Evolutionary conservation across 257 asterid species (phyloP).

Genomic region (Nicotiana noctiflora): DNA sequence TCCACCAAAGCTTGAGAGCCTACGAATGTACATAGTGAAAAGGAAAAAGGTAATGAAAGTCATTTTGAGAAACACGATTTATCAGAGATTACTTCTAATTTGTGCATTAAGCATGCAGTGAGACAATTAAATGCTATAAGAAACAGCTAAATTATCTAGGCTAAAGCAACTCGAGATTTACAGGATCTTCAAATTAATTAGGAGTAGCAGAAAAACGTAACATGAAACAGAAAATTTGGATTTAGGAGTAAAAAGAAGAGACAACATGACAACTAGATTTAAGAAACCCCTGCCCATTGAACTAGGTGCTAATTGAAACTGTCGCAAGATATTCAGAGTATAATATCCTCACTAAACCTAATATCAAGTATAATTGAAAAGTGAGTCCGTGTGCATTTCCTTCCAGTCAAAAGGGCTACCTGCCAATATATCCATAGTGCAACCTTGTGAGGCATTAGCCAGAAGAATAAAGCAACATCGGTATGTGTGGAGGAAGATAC

Average conservation of each 20-base stretch:
- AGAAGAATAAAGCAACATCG: conserved; percentile 64
- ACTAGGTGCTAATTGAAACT: not conserved
- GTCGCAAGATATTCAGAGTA: not conserved
- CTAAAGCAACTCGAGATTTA: not conserved
- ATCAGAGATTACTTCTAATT: not conserved
- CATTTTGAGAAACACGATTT: not conserved
- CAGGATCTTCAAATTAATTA: not conserved
- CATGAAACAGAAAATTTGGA: not conserved
- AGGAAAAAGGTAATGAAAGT: not conserved
- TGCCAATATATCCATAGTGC: conserved; percentile 97
- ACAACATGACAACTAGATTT: not conserved
- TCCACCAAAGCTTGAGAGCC: conserved; percentile 95
- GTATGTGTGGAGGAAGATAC: conserved; percentile 29
- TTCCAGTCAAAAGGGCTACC: conserved; percentile 36
- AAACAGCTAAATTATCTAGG: too few relatives aligned
- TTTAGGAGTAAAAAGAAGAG: not conserved
- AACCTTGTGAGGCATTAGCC: conserved; percentile 98
- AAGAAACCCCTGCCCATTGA: not conserved
- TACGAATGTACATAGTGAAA: conserved; percentile 13
- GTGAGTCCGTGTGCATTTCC: not conserved
- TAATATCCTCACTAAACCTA: not conserved
- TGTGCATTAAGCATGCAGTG: not conserved
- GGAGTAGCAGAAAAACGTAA: not conserved
- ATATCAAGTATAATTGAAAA: not conserved
- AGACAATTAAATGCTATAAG: not conserved